Evolutionary conservation across 768 basidiomycete species (phyloP), one percentile per base, ranked within the genome.

Genomic region (Phaeotremella skinneri): DNA sequence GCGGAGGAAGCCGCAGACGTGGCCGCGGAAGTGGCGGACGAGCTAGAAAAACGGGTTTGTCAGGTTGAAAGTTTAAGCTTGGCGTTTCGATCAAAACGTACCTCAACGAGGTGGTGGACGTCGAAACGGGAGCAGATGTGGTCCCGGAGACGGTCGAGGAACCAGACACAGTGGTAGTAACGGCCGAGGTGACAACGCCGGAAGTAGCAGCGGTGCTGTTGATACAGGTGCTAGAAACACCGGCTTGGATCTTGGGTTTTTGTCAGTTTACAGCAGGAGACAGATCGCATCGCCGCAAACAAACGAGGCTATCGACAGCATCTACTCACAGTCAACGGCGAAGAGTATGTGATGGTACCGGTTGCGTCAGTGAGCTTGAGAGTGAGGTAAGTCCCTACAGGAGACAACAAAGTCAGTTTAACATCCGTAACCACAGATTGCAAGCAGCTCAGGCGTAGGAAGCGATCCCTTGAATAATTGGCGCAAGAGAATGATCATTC

Each of bases 311-410:
- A n/a, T n/a, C n/a, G n/a, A n/a, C n/a, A n/a, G n/a, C n/a, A n/a
- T n/a, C 34, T 26, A 61, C 66, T 41, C 25, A 65, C 63, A 52
- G 63, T 66, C 23, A 67, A n/a, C 21, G 68, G 62, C 23, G 66
- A 70, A 20, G 70, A 69, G 69, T 76, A 76, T 47, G 54, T 53
- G 51, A 64, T 64, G 52, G 56, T 48, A 61, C 90, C 90, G 30
- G 78, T 82, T 55, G 56, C 73, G 68, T 92, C 90, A 70, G 82
- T 82, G 61, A 91, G 59, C 13, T 78, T 80, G 27, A 90, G 72
- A 52, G 83, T 85, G 56, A 90, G 73, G 39, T 64, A 72, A 3
- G 81, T 82, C n/a, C 79, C 85, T 84, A 57, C 0, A 42, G 41
- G 6, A 17, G 37, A 20, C 5, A 37, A 37, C 9, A 7, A 7